Conservation (phyloP, 331 rosid species). For the Malus hybrid region DNA sequence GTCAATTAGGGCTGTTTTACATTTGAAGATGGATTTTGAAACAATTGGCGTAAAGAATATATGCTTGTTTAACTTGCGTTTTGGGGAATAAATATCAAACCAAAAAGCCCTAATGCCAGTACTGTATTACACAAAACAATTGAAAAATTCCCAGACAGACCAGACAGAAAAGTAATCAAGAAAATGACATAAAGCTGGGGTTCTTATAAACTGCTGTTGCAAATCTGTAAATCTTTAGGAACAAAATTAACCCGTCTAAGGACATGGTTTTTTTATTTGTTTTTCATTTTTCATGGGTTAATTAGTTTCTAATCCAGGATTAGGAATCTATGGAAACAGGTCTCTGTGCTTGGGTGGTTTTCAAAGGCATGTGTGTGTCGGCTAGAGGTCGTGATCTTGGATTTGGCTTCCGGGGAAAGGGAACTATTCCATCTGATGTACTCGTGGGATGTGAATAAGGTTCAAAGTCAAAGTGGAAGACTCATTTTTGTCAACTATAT, state of each 20-base stretch:
- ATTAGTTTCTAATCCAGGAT: not conserved
- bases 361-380: not conserved
- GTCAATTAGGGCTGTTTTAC: conserved; percentile 1
- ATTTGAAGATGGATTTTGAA: not conserved
- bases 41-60: not conserved
- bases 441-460: not conserved
- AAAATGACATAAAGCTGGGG: not conserved
- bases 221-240: conserved; percentile 1
- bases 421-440: not conserved
- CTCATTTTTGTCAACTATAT: not conserved
- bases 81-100: not conserved
- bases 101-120: not conserved
- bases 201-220: not conserved
- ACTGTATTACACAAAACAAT: not conserved
- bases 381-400: conserved; percentile 12
- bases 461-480: not conserved
- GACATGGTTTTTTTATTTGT: not conserved
- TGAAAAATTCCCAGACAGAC: not conserved
- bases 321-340: not conserved
- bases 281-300: not conserved
- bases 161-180: not conserved
- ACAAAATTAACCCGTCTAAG: not conserved
- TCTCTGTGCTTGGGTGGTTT: not conserved
- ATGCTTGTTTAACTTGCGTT: not conserved
- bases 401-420: conserved; percentile 16